Evolutionary conservation across 2,329 filamentous ascomycete species (phyloP), one percentile per base, ranked within the genome.

Genomic region (Stylonectria norvegica): DNA sequence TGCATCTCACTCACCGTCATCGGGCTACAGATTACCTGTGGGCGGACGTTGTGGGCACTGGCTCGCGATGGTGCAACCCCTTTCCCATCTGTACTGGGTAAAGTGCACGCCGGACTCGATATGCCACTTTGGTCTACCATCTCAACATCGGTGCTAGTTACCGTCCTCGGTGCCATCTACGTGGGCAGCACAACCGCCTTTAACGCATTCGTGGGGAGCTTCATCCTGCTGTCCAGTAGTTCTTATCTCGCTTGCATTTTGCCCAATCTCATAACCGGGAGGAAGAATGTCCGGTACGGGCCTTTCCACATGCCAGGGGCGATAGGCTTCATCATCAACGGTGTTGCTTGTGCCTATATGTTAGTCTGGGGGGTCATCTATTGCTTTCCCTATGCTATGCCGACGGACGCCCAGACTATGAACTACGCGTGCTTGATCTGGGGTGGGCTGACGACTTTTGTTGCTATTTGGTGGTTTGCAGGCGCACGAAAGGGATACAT

Each of bases 101-200:
- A 50, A 4, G 54, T 70, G 2, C 45, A 63, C 33, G 42, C 43
- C 3, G 47, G 39, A 8, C 54, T 65, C 6, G 54, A 59, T 11
- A 64, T 65, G 56, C 67, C 66, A 5, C 36, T 69, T 23, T 58
- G 56, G 53, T 67, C 85, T 2, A 87, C 51, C 52, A 65, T 56
- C 48, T 72, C 65, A 62, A 72, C 73, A 17, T 65, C 59, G 2
- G 48, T 57, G 0, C 49, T 70, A 1, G 58, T 67, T 0, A 79
- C 79, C 0, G 57, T 81, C 3, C 66, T 86, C 0, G 81, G 80
- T 0, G 71, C 69, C 29, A 80, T 86, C 31, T 85, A 85, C 48
- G 72, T 86, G 1, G 82, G 77, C n/a, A 79, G 71, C 44, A 73
- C 70, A 1, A 82, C 79, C 0, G 83, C 83, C 0, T 87, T 86